These are phyloP conservation scores for Pittosporum tobira DNA, from an alignment of 129 eudicot species.

Conservation along the genomic window DNA sequence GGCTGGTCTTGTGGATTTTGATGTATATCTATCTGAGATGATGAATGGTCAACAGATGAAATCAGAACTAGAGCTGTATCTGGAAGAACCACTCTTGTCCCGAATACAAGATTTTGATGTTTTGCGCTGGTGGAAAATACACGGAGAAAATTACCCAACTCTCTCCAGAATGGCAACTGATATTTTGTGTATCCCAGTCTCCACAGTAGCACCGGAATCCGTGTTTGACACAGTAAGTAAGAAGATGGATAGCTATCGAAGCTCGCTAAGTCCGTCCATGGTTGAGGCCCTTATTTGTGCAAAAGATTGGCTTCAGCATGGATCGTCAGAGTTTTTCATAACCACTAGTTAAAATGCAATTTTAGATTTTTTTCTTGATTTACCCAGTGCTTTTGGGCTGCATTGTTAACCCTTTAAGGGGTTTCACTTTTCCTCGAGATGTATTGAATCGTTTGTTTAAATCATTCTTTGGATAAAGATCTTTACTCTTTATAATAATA, in stretches of 20 bases:
- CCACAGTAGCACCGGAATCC: slow-evolving; percentile 41
- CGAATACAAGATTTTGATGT: slow-evolving; percentile 63
- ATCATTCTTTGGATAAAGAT: slow-evolving; percentile 17
- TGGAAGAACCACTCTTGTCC: slow-evolving; percentile 60
- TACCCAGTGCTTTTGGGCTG: neutral
- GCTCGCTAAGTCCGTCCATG: slow-evolving; percentile 44
- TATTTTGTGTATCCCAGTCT: slow-evolving; percentile 58
- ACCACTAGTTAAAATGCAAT: slow-evolving; percentile 29
- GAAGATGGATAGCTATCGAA: slow-evolving; percentile 52
- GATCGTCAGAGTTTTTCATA: slow-evolving; percentile 21
- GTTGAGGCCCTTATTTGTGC: slow-evolving; percentile 74
- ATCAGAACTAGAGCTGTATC: slow-evolving; percentile 63
- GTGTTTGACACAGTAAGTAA: slow-evolving; percentile 47
- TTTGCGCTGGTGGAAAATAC: slow-evolving; percentile 83
- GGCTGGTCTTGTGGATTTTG: slow-evolving; percentile 43
- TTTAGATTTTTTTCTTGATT: slow-evolving; percentile 5
- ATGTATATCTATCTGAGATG: slow-evolving; percentile 43
- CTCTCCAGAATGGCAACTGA: slow-evolving; percentile 79
- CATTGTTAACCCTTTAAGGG: neutral
- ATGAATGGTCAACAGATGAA: slow-evolving; percentile 34
- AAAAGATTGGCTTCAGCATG: slow-evolving; percentile 75
- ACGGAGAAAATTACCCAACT: slow-evolving; percentile 49
- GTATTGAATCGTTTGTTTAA: slow-evolving; percentile 28
- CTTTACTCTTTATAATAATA: too few species aligned
- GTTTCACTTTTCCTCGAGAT: slow-evolving; percentile 16